Evolutionary conservation across 2,329 filamentous ascomycete genomes (phyloP).

Genomic region (Volutella citrinella): DNA sequence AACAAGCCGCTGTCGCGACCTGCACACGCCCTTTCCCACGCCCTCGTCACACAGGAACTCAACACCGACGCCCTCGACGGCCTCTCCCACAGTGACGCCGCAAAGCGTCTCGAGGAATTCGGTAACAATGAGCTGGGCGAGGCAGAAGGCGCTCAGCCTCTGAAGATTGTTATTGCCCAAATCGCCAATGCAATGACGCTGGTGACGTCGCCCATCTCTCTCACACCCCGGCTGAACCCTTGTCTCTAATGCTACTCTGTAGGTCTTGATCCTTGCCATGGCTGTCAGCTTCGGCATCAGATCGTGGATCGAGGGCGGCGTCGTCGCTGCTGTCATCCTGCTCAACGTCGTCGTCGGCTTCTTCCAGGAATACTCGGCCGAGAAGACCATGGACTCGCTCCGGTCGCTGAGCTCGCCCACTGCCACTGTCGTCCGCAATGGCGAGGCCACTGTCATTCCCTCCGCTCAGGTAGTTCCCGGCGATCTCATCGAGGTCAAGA

Average conservation of each 20-base stretch:
- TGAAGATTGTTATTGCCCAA: constrained; percentile 64
- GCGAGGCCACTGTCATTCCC: constrained; percentile 34
- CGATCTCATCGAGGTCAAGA: constrained; percentile 53
- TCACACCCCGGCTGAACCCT: constrained; percentile 2
- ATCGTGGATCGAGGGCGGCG: constrained; percentile 57
- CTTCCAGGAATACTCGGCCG: constrained; percentile 44
- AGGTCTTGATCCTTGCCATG: constrained; percentile 55
- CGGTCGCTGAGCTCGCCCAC: constrained; percentile 42
- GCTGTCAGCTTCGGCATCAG: constrained; percentile 51
- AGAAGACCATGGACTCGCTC: constrained; percentile 48
- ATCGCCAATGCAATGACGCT: constrained; percentile 69
- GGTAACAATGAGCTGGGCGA: constrained; percentile 64
- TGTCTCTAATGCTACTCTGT: too few species aligned
- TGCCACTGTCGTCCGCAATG: constrained; percentile 41
- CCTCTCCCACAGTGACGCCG: constrained; percentile 51
- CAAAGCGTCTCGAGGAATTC: constrained; percentile 51
- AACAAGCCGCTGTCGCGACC: constrained; percentile 54
- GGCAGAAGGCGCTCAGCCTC: constrained; percentile 54
- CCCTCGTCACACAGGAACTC: constrained; percentile 52
- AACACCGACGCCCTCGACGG: constrained; percentile 55
- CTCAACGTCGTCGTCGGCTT: constrained; percentile 54
- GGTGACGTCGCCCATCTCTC: constrained; percentile 36
- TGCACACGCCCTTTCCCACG: constrained; percentile 56
- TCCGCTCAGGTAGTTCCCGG: constrained; percentile 52
- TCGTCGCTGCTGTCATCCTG: constrained; percentile 52